These are phyloP conservation scores for Stipa capillata DNA, from an alignment of 176 grass and related monocot species.

Conservation along the genomic window DNA sequence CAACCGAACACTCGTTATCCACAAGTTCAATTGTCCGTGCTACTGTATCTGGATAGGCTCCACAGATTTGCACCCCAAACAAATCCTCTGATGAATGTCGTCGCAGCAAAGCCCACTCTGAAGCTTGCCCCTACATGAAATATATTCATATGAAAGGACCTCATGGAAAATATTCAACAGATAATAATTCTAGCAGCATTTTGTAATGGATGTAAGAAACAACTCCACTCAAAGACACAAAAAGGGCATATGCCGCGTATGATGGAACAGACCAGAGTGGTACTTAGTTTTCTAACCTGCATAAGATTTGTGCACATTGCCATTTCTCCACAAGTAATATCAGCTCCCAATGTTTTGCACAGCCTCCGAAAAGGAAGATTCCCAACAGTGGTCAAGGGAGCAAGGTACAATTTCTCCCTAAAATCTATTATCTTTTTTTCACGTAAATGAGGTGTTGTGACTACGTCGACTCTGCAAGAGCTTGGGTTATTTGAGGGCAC, in stretches of 20 bases:
- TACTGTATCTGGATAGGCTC: constrained; percentile 79
- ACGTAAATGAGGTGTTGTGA: constrained; percentile 43
- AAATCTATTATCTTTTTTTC: constrained; percentile 95
- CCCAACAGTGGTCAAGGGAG: constrained; percentile 82
- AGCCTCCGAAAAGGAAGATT: constrained; percentile 93
- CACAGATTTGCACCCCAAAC: constrained; percentile 92
- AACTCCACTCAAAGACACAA: not conserved
- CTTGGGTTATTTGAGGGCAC: constrained; percentile 24
- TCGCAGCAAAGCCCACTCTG: constrained; percentile 94
- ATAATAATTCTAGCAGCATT: constrained; percentile 5
- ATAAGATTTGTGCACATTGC: constrained; percentile 97
- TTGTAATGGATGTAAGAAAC: not conserved
- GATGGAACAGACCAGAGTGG: constrained; percentile 1
- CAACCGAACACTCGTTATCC: constrained; percentile 67
- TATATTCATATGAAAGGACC: constrained; percentile 1
- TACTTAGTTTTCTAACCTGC: constrained; percentile 43
- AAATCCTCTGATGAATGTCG: constrained; percentile 80
- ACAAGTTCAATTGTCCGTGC: constrained; percentile 80
- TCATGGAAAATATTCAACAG: not conserved
- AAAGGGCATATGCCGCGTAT: not conserved
- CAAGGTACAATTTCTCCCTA: constrained; percentile 81
- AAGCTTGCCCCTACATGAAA: constrained; percentile 79
- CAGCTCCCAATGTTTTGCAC: constrained; percentile 84
- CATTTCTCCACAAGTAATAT: constrained; percentile 99
- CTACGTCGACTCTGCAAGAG: constrained; percentile 47